Evolutionary conservation across 345 rosid genomes (phyloP).

Genomic region (Psidium friedrichsthalianum): DNA sequence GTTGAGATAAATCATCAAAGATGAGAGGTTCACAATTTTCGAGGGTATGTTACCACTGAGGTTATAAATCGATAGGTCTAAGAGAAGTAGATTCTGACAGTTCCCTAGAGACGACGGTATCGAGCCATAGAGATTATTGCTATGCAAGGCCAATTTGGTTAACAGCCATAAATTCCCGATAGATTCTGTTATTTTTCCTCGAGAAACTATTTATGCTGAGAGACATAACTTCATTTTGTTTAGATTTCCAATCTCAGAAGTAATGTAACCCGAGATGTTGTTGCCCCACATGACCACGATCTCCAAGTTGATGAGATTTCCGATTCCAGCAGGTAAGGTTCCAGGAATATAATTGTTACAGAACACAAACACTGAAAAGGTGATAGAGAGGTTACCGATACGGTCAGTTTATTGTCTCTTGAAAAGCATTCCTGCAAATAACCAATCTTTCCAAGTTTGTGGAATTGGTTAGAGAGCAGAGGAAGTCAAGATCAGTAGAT

Average conservation of each 20-base stretch:
- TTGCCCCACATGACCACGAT: accelerated
- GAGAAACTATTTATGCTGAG: background rate
- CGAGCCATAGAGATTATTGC: background rate
- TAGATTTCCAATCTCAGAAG: background rate
- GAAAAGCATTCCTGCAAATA: accelerated
- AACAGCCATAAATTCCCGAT: background rate
- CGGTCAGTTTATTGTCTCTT: background rate
- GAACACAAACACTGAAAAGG: accelerated
- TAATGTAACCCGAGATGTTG: background rate
- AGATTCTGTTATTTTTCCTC: background rate
- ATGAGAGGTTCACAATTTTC: background rate
- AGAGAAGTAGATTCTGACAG: background rate
- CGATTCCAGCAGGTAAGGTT: background rate
- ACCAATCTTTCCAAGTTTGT: accelerated
- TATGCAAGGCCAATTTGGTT: background rate
- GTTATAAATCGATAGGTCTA: background rate
- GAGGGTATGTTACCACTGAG: background rate
- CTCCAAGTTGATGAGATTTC: background rate
- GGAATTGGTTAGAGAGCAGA: too few species aligned
- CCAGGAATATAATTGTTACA: background rate
- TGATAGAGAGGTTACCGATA: background rate
- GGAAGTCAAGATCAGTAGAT: too few species aligned
- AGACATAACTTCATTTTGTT: too few species aligned
- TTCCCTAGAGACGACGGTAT: background rate
- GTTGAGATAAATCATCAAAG: background rate